These are phyloP conservation scores for grape (Vitis vinifera) DNA, from an alignment of 164 flowering plant genomes.

Conservation along the genomic window DNA sequence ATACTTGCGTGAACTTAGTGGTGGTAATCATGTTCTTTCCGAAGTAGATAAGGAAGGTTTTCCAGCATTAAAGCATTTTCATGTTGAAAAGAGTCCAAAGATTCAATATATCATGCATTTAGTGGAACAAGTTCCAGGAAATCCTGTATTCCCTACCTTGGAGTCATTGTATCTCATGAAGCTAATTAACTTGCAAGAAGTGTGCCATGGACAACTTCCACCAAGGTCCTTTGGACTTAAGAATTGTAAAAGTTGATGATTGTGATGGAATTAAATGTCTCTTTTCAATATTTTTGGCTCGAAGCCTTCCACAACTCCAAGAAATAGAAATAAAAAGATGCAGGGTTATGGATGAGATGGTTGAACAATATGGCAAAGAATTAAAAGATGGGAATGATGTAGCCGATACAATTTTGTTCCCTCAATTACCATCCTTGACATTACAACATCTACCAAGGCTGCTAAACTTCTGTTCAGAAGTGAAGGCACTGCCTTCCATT, in stretches of 20 bases:
- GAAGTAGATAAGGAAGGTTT: neutral
- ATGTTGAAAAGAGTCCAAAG: neutral
- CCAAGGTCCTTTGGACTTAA: no score
- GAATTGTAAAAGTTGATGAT: no score
- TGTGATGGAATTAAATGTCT: no score
- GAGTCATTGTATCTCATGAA: neutral
- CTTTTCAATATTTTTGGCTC: no score
- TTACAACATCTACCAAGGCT: no score
- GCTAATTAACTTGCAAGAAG: neutral
- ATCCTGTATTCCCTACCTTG: neutral
- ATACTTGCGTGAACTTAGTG: neutral
- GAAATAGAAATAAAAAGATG: neutral
- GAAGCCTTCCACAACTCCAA: neutral
- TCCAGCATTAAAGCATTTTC: neutral
- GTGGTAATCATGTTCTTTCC: neutral
- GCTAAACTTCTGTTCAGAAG: no score
- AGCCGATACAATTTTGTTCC: neutral
- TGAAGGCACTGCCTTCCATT: no score
- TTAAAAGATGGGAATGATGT: neutral
- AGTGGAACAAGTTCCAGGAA: neutral
- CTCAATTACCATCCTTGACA: no score
- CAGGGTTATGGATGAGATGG: neutral
- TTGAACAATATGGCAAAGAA: neutral
- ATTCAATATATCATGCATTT: neutral
- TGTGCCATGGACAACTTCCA: no score